Evolutionary conservation across 2,329 filamentous ascomycete species (phyloP).

Genomic region (Talaromyces sp.): DNA sequence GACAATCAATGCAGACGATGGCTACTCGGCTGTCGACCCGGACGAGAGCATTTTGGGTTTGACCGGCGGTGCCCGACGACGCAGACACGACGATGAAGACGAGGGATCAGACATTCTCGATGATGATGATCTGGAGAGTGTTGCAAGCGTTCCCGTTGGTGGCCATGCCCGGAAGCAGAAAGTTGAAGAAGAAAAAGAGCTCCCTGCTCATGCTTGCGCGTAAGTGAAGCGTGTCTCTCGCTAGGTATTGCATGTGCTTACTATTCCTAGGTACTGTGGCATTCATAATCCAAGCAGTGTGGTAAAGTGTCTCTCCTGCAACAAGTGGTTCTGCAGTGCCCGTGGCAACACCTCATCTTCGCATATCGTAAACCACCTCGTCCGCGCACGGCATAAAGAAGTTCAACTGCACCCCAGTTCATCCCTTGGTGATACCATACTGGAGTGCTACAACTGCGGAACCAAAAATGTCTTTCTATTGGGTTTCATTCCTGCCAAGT

Average conservation of each 20-base stretch:
- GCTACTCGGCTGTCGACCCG: constrained; percentile 66
- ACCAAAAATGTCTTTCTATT: constrained; percentile 99
- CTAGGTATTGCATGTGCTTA: background rate
- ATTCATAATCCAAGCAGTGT: constrained; percentile 95
- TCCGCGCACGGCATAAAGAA: constrained; percentile 96
- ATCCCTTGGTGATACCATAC: constrained; percentile 85
- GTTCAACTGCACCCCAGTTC: constrained; percentile 94
- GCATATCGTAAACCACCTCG: constrained; percentile 96
- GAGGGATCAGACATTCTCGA: constrained; percentile 79
- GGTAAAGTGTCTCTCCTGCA: constrained; percentile 91
- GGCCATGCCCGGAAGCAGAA: constrained; percentile 59
- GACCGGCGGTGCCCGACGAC: constrained; percentile 48
- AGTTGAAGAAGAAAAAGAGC: constrained; percentile 78
- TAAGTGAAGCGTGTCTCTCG: constrained; percentile 47
- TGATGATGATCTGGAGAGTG: constrained; percentile 70
- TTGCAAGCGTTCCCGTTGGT: constrained; percentile 76
- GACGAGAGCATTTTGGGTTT: constrained; percentile 75
- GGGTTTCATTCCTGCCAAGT: constrained; percentile 97
- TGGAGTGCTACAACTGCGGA: constrained; percentile 98
- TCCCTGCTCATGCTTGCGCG: constrained; percentile 93
- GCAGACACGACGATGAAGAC: constrained; percentile 81
- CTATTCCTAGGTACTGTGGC: constrained; percentile 70
- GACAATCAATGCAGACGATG: constrained; percentile 81
- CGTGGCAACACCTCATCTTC: constrained; percentile 94
- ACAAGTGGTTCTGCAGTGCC: constrained; percentile 98